Conservation (phyloP, 192 early-diverging fungal genomes). For the Entrophospora sp. region DNA sequence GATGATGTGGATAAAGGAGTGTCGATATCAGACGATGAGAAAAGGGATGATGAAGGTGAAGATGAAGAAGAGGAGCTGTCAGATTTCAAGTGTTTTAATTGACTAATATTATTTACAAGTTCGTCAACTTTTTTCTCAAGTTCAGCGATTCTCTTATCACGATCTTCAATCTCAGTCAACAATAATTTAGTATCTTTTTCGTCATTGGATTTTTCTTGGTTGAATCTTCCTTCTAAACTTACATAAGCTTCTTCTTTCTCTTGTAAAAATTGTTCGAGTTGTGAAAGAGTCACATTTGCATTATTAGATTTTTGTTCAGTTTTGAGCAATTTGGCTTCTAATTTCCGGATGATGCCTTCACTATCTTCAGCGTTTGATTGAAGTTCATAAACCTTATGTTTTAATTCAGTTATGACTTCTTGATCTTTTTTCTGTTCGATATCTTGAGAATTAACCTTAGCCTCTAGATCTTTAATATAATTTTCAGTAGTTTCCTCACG, state of each 20-base stretch:
- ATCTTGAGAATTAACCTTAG: slow-evolving; percentile 22
- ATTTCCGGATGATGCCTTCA: slow-evolving; percentile 22
- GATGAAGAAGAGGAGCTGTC: neutral
- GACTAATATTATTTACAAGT: neutral
- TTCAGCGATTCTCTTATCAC: slow-evolving; percentile 7
- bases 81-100: slow-evolving; percentile 2
- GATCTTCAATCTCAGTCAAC: slow-evolving; percentile 3
- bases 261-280: slow-evolving; percentile 15
- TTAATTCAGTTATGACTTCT: slow-evolving; percentile 5
- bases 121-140: slow-evolving; percentile 19
- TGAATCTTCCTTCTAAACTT: neutral
- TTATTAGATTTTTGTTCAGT: neutral
- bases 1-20: slow-evolving; percentile 15
- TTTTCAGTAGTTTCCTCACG: slow-evolving; percentile 32
- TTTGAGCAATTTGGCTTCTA: slow-evolving; percentile 23
- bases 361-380: slow-evolving; percentile 6
- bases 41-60: neutral
- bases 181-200: slow-evolving; percentile 1
- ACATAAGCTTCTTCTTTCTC: slow-evolving; percentile 25
- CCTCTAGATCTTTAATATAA: slow-evolving; percentile 37
- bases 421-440: slow-evolving; percentile 29
- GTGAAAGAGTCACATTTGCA: slow-evolving; percentile 1
- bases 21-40: neutral
- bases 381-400: slow-evolving; percentile 10
- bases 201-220: neutral